Conservation (phyloP, 148 eudicot genomes). For the Rhododendron vialii region DNA sequence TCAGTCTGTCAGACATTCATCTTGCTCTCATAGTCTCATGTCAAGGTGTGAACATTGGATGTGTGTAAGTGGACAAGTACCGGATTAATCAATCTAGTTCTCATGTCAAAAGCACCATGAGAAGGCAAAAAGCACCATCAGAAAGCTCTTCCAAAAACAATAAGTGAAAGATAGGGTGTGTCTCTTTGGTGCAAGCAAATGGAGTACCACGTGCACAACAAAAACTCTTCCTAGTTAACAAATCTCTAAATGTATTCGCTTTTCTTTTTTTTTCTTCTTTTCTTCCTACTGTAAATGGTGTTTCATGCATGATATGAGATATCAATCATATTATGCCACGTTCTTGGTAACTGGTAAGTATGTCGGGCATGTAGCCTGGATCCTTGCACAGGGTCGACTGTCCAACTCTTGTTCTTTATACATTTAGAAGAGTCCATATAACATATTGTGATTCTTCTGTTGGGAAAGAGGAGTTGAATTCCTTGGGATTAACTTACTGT, state of each 20-base stretch:
- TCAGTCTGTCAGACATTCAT: neutral
- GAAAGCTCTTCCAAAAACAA: neutral
- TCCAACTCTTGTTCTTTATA: neutral
- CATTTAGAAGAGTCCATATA: neutral
- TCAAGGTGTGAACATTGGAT: neutral
- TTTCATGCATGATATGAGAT: neutral
- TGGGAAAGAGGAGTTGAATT: neutral
- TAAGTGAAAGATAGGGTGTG: neutral
- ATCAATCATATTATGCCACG: neutral
- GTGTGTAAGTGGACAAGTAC: neutral
- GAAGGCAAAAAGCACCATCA: neutral
- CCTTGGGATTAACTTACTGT: conserved; percentile 21
- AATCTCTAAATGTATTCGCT: neutral
- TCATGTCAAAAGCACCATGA: neutral
- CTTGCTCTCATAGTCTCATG: neutral
- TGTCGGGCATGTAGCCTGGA: neutral
- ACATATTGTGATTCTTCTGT: neutral
- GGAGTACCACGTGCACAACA: neutral
- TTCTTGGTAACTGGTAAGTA: neutral
- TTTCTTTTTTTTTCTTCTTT: neutral
- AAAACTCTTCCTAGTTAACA: neutral
- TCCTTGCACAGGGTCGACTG: neutral
- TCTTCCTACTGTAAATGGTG: neutral
- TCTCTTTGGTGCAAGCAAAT: neutral
- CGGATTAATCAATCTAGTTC: neutral